Base-by-base conservation (phyloP, 2,329 filamentous ascomycete species). In the Calonectria henricotiae region DNA sequence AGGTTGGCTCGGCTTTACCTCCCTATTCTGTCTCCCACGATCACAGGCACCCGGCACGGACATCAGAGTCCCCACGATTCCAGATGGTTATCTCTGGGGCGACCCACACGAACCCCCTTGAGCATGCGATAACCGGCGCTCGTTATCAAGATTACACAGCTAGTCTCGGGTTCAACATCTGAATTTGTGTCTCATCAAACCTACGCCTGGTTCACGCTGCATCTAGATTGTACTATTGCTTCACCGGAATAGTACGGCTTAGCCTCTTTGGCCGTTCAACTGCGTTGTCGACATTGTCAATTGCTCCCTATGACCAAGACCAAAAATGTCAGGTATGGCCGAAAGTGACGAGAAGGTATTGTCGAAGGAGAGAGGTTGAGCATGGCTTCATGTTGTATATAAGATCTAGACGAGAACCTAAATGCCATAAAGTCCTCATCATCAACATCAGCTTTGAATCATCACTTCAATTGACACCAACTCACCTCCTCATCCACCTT, bases 261-360 rank as follows among this genome's bases (percentile, higher is more conserved):
- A 58, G 51, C 51, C 23, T 23, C 11, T 58, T 23, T 58, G 20
- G 32, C 37, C 17, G 51, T 37, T 39, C n/a, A 4, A 23, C 43
- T 11, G 51, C n/a, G 12, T 58, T 9, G n/a, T 39, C 12, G 20
- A 17, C 51, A 39, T 17, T 58, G 51, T 58, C 51, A 39, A 39
- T 35, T 58, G 51, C 51, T 58, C 51, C 51, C 51, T 58, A 58
- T n/a, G 37, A 20, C 35, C 35, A 39, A 17, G 51, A 25, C 51
- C 51, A 20, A 58, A 58, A 58, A 17, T 58, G 51, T 58, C 23
- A 58, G 51, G 51, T 58, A 39, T 58, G 51, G 20, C 51, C 51
- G 51, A 58, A 58, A 39, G 35, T 37, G 51, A 13, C 32, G n/a
- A 58, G 51, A 39, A 15, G 35, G 37, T 58, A 58, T 58, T 13